phyloP scores from a whole-genome alignment of 352 stramenopile species.

The Thalassiosira delicatula region DNA sequence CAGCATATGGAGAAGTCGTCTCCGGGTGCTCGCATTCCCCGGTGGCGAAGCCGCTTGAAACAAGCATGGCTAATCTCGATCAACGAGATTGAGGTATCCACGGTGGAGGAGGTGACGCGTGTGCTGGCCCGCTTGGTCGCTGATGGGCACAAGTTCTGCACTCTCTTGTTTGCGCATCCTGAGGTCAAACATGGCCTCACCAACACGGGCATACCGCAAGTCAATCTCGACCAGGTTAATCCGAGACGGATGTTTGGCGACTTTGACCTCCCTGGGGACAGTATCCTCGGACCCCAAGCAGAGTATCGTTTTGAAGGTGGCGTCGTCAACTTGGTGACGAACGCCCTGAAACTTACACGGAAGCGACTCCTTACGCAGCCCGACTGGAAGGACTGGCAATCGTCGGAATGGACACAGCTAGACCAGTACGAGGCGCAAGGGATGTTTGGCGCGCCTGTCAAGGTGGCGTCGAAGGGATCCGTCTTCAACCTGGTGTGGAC shows the following conservation, averaged over 20 bases:
- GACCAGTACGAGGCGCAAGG: constrained; percentile 18
- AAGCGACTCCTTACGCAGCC: not conserved
- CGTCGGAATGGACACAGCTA: constrained; percentile 5
- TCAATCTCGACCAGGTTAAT: constrained; percentile 20
- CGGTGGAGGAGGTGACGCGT: not conserved
- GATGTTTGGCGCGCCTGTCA: constrained; percentile 11
- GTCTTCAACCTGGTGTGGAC: constrained; percentile 37
- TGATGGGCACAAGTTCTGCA: not conserved
- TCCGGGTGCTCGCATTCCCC: constrained; percentile 1
- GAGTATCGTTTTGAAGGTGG: not conserved
- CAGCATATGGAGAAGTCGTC: not conserved
- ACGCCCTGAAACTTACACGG: not conserved
- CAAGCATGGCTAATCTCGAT: constrained; percentile 16
- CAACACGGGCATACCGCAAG: constrained; percentile 9
- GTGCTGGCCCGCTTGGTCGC: not conserved
- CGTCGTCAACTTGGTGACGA: constrained; percentile 2
- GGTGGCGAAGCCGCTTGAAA: not conserved
- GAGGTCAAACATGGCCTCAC: constrained; percentile 21
- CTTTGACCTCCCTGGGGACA: not conserved
- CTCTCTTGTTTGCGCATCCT: constrained; percentile 5
- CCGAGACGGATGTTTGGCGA: not conserved
- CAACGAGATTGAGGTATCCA: not conserved
- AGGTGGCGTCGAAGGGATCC: not conserved
- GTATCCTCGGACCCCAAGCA: not conserved
- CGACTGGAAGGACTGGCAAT: constrained; percentile 10